Base-by-base conservation (phyloP, 306 rosid species). In the Chamaecrista fasciculata region DNA sequence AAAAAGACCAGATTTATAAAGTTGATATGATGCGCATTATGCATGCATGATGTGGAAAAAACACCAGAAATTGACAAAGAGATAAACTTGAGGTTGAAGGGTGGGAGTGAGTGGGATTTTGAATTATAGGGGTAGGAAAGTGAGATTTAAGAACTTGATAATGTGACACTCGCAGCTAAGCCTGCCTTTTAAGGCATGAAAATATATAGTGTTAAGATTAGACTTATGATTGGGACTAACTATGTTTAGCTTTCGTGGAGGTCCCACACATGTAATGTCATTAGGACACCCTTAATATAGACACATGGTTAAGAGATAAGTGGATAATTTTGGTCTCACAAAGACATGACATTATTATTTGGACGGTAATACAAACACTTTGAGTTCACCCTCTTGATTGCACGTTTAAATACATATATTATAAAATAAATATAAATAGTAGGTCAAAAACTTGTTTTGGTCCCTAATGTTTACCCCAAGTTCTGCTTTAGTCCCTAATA, bases 181-280 rank as follows among this genome's bases (percentile, higher is more conserved):
- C 19, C 42, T 69, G 8, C 72, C 71, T 77, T 49, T 74, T 20
- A 67, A 44, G 21, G 76, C 31, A 58, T 67, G 0, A 34, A 5
- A 8, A 60, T 50, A 72, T 36, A 60, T 50, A 72, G 44, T 67
- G 81, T 43, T 47, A 76, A 77, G 82, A 78, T 34, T 51, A 65
- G 82, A 78, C 86, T 74, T 77, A 40, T 81, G 86, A 82, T 74
- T 66, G 75, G 75, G 86, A 82, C 86, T 70, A 81, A 81, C 82
- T 78, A 74, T 26, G 28, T 16, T 48, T 40, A 70, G 56, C 53
- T 70, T 52, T 59, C 16, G 62, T 74, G 78, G 71, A n/a, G 80
- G n/a, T 61, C 80, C 10, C 37, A 56, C 71, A 68, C 56, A 49
- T 48, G 79, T 46, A 68, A 37, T 67, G 57, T 36, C 63, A 66